Conservation (phyloP, 192 early-diverging fungal species). For the Lobosporangium transversale region DNA sequence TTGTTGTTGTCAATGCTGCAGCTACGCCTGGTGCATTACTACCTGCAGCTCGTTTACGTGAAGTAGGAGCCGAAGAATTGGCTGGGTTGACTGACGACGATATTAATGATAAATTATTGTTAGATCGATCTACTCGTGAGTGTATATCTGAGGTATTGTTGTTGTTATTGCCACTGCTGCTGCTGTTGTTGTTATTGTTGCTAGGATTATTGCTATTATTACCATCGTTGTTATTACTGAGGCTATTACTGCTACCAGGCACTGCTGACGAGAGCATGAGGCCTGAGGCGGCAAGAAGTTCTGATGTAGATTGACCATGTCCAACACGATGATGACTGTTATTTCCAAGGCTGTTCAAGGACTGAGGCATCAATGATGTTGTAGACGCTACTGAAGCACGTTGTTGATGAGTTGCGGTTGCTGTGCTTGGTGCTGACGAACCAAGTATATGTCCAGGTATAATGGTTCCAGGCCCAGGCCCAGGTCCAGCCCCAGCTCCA, state of each 20-base stretch:
- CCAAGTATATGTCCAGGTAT: constrained; percentile 21
- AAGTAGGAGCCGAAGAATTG: background rate
- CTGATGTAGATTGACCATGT: constrained; percentile 12
- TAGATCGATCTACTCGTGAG: background rate
- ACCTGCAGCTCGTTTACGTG: background rate
- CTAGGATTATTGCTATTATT: constrained; percentile 4
- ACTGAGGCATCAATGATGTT: background rate
- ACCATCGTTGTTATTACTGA: too few species aligned
- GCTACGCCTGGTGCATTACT: too few species aligned
- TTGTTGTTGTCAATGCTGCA: background rate
- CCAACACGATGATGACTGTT: constrained; percentile 3
- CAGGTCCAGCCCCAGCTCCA: background rate
- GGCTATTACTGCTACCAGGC: background rate
- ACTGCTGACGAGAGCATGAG: constrained; percentile 9
- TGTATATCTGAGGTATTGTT: background rate
- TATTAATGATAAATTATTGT: too few species aligned
- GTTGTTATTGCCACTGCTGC: background rate
- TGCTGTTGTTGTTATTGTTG: background rate
- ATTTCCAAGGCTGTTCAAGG: constrained; percentile 1
- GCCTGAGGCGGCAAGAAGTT: constrained; percentile 16
- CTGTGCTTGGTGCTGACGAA: background rate
- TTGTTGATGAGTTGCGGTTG: constrained; percentile 5
- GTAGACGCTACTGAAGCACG: background rate
- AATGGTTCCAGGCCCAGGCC: constrained; percentile 3
- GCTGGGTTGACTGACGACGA: too few species aligned